A percentile compares a stretch with the other conserved stretches of the same genome.
These are phyloP conservation scores for Luzula sylvatica DNA, from an alignment of 176 grass and related monocot genomes.

Conservation along the genomic window DNA sequence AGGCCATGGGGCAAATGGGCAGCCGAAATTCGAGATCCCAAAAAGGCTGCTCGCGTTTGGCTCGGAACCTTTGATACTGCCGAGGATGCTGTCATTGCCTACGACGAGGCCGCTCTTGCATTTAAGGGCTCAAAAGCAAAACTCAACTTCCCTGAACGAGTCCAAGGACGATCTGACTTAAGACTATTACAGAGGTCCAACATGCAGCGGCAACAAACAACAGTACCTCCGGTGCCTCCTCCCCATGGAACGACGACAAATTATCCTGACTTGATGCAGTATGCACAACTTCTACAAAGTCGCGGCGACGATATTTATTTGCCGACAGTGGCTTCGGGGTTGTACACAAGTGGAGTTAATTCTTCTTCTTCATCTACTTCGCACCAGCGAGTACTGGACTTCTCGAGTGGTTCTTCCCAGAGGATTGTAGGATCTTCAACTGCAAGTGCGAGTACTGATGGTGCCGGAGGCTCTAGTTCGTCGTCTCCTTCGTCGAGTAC, in stretches of 20 bases:
- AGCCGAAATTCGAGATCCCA: conserved; percentile 64
- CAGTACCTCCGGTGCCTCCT: neutral
- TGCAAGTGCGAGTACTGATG: conserved; percentile 5
- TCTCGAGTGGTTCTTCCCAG: conserved; percentile 47
- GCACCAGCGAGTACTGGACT: conserved; percentile 28
- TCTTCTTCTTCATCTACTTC: conserved; percentile 44
- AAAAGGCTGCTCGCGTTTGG: conserved; percentile 66
- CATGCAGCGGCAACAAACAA: conserved; percentile 15
- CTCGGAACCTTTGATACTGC: conserved; percentile 72
- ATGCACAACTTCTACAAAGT: conserved; percentile 77
- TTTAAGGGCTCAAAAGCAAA: conserved; percentile 80
- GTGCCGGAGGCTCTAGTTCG: conserved; percentile 8
- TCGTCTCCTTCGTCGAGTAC: conserved; percentile 33
- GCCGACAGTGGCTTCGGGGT: conserved; percentile 10
- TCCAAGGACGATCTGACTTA: conserved; percentile 68
- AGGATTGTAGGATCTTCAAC: conserved; percentile 14
- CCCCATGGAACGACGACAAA: conserved; percentile 10
- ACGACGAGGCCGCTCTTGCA: conserved; percentile 55
- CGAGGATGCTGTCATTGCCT: conserved; percentile 52
- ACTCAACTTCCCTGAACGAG: conserved; percentile 79
- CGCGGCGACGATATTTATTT: conserved; percentile 5
- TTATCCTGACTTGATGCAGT: conserved; percentile 70
- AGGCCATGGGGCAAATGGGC: conserved; percentile 84
- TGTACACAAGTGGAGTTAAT: conserved; percentile 33
- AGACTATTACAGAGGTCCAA: conserved; percentile 53